These are phyloP conservation scores for Mycena leptocephala DNA, from an alignment of 768 basidiomycete species.

Conservation along the genomic window DNA sequence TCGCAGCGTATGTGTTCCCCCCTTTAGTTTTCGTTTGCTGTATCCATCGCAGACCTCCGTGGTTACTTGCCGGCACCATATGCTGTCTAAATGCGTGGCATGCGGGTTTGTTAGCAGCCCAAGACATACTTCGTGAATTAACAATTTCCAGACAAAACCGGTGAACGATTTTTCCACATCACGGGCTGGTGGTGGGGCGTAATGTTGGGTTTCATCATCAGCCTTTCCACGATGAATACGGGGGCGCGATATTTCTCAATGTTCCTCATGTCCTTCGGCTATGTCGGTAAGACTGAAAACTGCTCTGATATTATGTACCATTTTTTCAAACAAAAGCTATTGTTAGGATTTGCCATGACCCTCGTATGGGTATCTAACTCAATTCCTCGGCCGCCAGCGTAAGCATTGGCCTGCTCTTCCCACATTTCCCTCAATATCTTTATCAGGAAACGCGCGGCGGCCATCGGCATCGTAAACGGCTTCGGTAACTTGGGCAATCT, in stretches of 20 bases:
- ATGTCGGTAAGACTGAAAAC: conserved; percentile 46
- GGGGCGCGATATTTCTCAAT: conserved; percentile 72
- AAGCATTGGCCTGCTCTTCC: conserved; percentile 23
- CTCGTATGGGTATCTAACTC: conserved; percentile 77
- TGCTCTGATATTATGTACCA: background rate
- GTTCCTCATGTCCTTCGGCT: conserved; percentile 77
- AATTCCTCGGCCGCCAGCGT: conserved; percentile 74
- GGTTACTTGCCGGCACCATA: conserved; percentile 68
- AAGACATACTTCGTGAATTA: conserved; percentile 34
- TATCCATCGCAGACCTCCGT: conserved; percentile 66
- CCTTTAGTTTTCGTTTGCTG: background rate
- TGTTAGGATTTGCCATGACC: conserved; percentile 60
- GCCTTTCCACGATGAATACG: conserved; percentile 67
- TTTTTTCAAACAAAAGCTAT: background rate
- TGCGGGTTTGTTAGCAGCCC: conserved; percentile 49
- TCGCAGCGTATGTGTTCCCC: conserved; percentile 66
- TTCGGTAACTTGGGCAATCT: conserved; percentile 71
- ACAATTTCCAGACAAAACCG: conserved; percentile 62
- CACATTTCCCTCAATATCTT: background rate
- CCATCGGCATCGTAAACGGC: conserved; percentile 77
- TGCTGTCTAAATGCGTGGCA: conserved; percentile 66
- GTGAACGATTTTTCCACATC: conserved; percentile 78
- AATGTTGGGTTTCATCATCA: conserved; percentile 75
- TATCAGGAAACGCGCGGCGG: conserved; percentile 64
- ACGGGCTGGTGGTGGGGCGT: conserved; percentile 72